Conservation (phyloP, 768 basidiomycete species). For the Psilocybe subaeruginosa region DNA sequence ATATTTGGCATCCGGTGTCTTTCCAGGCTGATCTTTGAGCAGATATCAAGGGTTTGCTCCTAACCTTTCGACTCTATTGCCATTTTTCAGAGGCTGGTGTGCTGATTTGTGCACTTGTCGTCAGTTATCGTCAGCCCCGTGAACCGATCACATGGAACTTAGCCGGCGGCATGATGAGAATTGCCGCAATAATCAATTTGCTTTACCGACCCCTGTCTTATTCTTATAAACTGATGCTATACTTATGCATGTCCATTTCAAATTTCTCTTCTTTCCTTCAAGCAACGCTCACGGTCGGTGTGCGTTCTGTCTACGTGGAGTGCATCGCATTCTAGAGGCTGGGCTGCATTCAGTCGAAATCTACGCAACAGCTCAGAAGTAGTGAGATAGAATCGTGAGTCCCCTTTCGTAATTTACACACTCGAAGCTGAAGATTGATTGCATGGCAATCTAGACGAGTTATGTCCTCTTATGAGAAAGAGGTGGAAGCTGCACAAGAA, state of each 20-base stretch:
- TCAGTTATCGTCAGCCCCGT: neutral
- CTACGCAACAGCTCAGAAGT: too few species aligned
- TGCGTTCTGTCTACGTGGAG: neutral
- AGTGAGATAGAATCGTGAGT: neutral
- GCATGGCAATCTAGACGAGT: neutral
- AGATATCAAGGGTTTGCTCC: neutral
- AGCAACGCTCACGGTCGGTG: neutral
- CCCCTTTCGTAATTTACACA: too few species aligned
- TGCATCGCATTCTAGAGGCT: too few species aligned
- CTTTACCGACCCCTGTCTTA: neutral
- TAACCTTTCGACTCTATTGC: neutral
- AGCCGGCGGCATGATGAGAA: neutral
- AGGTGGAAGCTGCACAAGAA: constrained; percentile 2
- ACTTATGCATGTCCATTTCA: neutral
- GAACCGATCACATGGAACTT: constrained; percentile 4
- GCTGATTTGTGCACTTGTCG: neutral
- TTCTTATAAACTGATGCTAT: neutral
- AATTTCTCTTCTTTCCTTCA: neutral
- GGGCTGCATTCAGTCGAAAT: too few species aligned
- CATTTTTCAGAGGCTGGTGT: neutral
- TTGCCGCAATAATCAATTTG: neutral
- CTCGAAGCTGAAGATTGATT: neutral
- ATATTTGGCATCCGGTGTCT: neutral
- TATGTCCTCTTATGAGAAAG: constrained; percentile 8
- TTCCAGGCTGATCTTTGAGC: neutral